Conservation (phyloP, 495 filamentous ascomycete species). For the Chaetomidium leptoderma region DNA sequence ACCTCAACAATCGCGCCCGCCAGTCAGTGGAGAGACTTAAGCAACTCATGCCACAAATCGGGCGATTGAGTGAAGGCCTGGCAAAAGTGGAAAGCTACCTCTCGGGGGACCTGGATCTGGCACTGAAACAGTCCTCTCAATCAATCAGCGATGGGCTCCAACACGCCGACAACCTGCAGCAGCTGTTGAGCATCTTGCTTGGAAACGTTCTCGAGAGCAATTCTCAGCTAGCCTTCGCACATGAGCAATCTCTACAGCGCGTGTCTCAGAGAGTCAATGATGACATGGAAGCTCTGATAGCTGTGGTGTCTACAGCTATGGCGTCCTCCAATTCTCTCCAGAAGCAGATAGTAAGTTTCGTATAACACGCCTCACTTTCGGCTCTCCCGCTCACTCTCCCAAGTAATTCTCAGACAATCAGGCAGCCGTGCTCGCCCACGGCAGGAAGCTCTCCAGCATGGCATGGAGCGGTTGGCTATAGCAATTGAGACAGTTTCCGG, state of each 20-base stretch:
- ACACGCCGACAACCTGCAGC: constrained; percentile 35
- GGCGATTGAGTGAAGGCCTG: constrained; percentile 31
- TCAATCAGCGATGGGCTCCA: constrained; percentile 25
- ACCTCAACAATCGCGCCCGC: constrained; percentile 32
- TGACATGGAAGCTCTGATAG: constrained; percentile 28
- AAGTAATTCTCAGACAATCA: constrained; percentile 38
- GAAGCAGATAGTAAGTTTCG: constrained; percentile 37
- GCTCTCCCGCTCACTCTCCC: constrained; percentile 5
- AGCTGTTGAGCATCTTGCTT: constrained; percentile 31
- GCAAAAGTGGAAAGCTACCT: constrained; percentile 29
- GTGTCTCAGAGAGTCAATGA: constrained; percentile 28
- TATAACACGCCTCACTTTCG: neutral
- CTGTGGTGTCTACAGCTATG: constrained; percentile 28
- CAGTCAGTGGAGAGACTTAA: constrained; percentile 34
- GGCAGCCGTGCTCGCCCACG: constrained; percentile 31
- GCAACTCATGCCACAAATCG: constrained; percentile 36
- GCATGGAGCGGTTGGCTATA: constrained; percentile 35
- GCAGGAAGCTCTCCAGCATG: constrained; percentile 40
- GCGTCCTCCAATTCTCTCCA: constrained; percentile 35
- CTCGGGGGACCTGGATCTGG: constrained; percentile 26
- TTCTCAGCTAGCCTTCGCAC: constrained; percentile 31
- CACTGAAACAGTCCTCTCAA: constrained; percentile 29
- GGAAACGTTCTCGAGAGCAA: constrained; percentile 33
- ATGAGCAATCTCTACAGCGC: constrained; percentile 37
- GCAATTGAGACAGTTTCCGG: constrained; percentile 30